Conservation (phyloP, 805 yeast species). For the Candida taoyuanica region DNA sequence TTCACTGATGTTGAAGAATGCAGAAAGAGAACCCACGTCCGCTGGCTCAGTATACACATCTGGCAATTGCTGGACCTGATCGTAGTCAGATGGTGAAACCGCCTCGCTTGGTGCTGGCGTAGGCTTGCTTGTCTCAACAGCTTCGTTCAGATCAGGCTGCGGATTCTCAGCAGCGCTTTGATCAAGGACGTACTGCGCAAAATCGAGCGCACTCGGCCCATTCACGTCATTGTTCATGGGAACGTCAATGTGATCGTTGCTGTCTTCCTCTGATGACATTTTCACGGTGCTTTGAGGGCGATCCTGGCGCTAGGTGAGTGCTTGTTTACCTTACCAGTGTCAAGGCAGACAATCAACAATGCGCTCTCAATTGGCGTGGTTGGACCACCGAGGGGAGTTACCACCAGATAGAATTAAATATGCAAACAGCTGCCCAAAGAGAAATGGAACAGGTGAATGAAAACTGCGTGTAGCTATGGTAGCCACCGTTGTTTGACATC, state of each 20-base stretch:
- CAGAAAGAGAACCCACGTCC: conserved; percentile 25
- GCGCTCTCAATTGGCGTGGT: too few species aligned
- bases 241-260: not conserved
- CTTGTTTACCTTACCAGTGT: not conserved
- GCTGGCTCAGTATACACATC: not conserved
- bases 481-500: too few species aligned
- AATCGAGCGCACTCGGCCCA: too few species aligned
- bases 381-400: too few species aligned
- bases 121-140: not conserved
- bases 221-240: too few species aligned
- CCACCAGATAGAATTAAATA: too few species aligned
- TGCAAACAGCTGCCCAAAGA: too few species aligned
- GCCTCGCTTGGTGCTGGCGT: not conserved
- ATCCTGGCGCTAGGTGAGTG: not conserved
- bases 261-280: conserved; percentile 2
- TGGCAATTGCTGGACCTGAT: too few species aligned
- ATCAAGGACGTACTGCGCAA: too few species aligned
- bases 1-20: conserved; percentile 31
- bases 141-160: not conserved
- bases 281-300: not conserved
- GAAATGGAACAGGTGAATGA: too few species aligned
- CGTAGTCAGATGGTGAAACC: not conserved
- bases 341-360: not conserved
- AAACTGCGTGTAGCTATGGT: too few species aligned
- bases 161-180: too few species aligned